phyloP scores from a whole-genome alignment of 352 stramenopile species.

The Thalassiosira mediterranea region DNA sequence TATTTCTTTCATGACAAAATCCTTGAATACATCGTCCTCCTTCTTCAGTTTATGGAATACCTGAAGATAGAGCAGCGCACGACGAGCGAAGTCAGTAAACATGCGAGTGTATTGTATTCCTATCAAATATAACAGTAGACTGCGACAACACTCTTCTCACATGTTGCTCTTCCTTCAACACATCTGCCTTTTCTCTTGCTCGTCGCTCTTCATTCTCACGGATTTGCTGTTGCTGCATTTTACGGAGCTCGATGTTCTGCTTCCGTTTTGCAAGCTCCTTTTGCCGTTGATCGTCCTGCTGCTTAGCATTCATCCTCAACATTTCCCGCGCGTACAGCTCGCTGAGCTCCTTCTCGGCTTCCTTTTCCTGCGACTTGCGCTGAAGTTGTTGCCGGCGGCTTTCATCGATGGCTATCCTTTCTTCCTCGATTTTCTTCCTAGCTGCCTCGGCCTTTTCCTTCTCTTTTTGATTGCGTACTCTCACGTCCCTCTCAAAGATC shows the following conservation, averaged over 20 bases:
- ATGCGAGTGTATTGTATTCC: no score
- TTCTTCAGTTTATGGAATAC: slow-evolving; percentile 39
- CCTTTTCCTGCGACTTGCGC: slow-evolving; percentile 31
- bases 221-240: slow-evolving; percentile 41
- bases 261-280: slow-evolving; percentile 46
- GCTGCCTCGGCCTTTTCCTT: slow-evolving; percentile 35
- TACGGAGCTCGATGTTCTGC: slow-evolving; percentile 36
- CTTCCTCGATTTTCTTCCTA: slow-evolving; percentile 34
- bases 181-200: slow-evolving; percentile 16
- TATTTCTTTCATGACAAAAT: slow-evolving; percentile 47
- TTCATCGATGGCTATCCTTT: slow-evolving; percentile 42
- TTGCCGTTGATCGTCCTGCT: slow-evolving; percentile 23
- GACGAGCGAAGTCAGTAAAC: background rate
- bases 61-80: slow-evolving; percentile 1
- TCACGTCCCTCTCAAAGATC: slow-evolving; percentile 52
- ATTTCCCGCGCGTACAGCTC: slow-evolving; percentile 44
- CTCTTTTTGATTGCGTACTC: slow-evolving; percentile 44
- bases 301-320: slow-evolving; percentile 25
- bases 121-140: background rate
- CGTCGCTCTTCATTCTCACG: slow-evolving; percentile 32
- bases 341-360: slow-evolving; percentile 36
- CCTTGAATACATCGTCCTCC: slow-evolving; percentile 52
- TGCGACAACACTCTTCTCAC: slow-evolving; percentile 9
- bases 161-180: slow-evolving; percentile 39
- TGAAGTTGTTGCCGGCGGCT: slow-evolving; percentile 43